Conservation (phyloP, 2,329 filamentous ascomycete species). For the Sporothrix pallida region DNA sequence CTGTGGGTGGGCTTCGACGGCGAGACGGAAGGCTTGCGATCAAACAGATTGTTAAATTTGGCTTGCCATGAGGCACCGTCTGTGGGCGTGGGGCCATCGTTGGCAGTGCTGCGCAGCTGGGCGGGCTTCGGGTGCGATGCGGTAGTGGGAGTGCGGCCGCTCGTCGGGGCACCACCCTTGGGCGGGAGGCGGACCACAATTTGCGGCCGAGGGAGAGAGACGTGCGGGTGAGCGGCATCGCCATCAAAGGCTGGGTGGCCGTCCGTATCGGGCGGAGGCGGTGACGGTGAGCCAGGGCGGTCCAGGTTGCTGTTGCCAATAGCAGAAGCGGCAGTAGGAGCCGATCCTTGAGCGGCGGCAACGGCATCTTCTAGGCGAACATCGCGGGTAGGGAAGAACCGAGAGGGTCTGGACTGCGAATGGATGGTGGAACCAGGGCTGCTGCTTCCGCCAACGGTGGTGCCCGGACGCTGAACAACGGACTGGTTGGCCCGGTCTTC, state of each 20-base stretch:
- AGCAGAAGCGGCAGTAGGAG: neutral
- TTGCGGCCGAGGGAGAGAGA: conserved; percentile 70
- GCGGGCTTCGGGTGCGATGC: neutral
- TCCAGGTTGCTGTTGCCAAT: conserved; percentile 30
- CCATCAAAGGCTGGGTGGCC: conserved; percentile 76
- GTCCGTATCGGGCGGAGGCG: conserved; percentile 72
- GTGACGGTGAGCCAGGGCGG: conserved; percentile 65
- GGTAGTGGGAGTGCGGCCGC: neutral
- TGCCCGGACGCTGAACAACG: conserved; percentile 40
- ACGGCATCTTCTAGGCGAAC: conserved; percentile 49
- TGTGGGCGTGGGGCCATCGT: conserved; percentile 28
- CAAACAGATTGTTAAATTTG: conserved; percentile 79
- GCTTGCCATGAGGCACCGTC: conserved; percentile 65
- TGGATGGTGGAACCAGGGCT: conserved; percentile 38
- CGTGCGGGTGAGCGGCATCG: conserved; percentile 67
- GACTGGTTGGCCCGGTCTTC: conserved; percentile 42
- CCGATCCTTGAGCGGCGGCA: conserved; percentile 28
- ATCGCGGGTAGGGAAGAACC: conserved; percentile 67
- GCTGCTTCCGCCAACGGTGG: conserved; percentile 36
- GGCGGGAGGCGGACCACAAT: conserved; percentile 80
- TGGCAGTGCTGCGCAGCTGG: neutral
- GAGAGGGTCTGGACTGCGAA: conserved; percentile 58
- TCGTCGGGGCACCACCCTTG: conserved; percentile 51
- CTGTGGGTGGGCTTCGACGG: conserved; percentile 44
- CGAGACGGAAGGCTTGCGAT: conserved; percentile 63